Percentiles rank a stretch among this genome's conserved stretches.
Evolutionary conservation across 2,329 filamentous ascomycete genomes (phyloP).

Genomic region (Incumbomyces delicatus): DNA sequence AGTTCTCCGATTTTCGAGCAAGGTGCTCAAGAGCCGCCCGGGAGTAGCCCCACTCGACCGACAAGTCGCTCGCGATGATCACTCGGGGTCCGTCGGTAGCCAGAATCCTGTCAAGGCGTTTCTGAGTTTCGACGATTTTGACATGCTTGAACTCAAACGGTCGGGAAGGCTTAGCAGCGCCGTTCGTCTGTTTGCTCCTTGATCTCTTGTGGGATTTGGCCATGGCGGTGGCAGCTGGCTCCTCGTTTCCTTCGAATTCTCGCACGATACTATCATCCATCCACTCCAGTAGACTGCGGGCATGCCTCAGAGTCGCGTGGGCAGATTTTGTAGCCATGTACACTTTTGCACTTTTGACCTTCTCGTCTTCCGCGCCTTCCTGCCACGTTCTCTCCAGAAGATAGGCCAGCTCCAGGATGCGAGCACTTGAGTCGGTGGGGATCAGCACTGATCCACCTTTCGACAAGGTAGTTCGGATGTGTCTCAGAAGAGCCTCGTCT

Average conservation of each 20-base stretch:
- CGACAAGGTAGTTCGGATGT: slow-evolving; percentile 66
- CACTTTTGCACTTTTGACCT: slow-evolving; percentile 46
- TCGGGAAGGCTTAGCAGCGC: slow-evolving; percentile 40
- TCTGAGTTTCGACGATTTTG: slow-evolving; percentile 69
- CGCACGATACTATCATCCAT: slow-evolving; percentile 94
- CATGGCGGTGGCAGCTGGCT: slow-evolving; percentile 23
- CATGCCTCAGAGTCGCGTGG: slow-evolving; percentile 79
- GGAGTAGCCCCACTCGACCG: slow-evolving; percentile 90
- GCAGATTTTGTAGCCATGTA: slow-evolving; percentile 82
- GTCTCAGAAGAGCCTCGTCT: slow-evolving; percentile 74
- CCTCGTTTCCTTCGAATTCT: slow-evolving; percentile 61
- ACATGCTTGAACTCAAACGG: slow-evolving; percentile 88
- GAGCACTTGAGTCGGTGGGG: slow-evolving; percentile 89
- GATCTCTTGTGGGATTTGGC: slow-evolving; percentile 29
- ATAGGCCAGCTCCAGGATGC: slow-evolving; percentile 84
- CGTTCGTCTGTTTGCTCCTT: slow-evolving; percentile 34
- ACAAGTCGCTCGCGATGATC: slow-evolving; percentile 82
- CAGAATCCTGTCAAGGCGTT: slow-evolving; percentile 64
- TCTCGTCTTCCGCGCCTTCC: slow-evolving; percentile 41
- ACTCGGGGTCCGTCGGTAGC: slow-evolving; percentile 51
- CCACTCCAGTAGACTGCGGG: slow-evolving; percentile 95
- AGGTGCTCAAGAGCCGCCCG: slow-evolving; percentile 66
- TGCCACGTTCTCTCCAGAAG: slow-evolving; percentile 88
- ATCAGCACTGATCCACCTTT: slow-evolving; percentile 87
- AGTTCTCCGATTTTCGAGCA: slow-evolving; percentile 66